phyloP scores from a whole-genome alignment of 768 basidiomycete species.

The Suillus plorans region DNA sequence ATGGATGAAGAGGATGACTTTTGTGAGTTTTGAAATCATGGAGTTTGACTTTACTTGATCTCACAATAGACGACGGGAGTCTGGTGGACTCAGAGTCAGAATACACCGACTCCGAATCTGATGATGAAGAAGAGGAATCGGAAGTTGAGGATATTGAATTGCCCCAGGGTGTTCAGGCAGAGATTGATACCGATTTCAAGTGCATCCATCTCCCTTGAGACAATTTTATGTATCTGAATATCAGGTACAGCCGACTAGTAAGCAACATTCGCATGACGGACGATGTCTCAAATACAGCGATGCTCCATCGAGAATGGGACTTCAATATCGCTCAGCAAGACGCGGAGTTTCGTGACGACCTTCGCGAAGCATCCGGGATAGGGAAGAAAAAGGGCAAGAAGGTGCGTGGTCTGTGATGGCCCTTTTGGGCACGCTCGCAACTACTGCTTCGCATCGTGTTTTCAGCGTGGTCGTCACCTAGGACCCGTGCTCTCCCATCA shows the following conservation, averaged over 20 bases:
- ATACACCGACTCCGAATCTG: background rate
- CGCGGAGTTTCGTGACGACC: conserved; percentile 69
- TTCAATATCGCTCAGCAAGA: conserved; percentile 67
- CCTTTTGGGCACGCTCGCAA: background rate
- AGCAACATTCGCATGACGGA: conserved; percentile 60
- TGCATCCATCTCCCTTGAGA: conserved; percentile 23
- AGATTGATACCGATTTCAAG: conserved; percentile 63
- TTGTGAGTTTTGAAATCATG: conserved; percentile 36
- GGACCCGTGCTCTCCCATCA: conserved; percentile 68
- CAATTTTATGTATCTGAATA: background rate
- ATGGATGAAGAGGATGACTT: conserved; percentile 17
- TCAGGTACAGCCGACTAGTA: conserved; percentile 56
- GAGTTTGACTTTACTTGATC: conserved; percentile 33
- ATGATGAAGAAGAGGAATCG: conserved; percentile 10
- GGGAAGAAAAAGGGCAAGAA: conserved; percentile 51
- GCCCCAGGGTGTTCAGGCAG: conserved; percentile 26
- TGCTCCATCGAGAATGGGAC: conserved; percentile 72
- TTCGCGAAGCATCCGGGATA: conserved; percentile 73
- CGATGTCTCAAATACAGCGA: conserved; percentile 40
- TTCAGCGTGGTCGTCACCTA: conserved; percentile 42
- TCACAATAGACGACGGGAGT: conserved; percentile 39
- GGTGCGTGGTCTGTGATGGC: conserved; percentile 29
- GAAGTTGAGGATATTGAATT: conserved; percentile 36
- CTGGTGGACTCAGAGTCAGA: conserved; percentile 37
- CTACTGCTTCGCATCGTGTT: conserved; percentile 1